Conservation (phyloP, 176 grass and related monocot species). For the Lolium perenne region DNA sequence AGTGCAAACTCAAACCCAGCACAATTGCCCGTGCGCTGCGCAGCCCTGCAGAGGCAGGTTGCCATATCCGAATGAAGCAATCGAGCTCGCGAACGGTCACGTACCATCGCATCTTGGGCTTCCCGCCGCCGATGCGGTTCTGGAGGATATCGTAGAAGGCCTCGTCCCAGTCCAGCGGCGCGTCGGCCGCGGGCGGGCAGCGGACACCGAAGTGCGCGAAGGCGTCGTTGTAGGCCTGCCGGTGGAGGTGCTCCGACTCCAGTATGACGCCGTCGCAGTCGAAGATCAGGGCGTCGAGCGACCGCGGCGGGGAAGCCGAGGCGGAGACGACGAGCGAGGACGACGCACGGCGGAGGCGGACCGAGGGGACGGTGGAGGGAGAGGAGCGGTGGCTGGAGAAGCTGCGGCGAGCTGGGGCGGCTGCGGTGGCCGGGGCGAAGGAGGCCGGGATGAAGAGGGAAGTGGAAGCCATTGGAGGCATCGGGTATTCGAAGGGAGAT, state of each 20-base stretch:
- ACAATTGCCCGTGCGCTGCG: neutral
- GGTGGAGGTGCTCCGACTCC: constrained; percentile 96
- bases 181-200: constrained; percentile 53
- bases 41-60: neutral
- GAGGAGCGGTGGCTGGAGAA: neutral
- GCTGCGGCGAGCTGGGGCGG: neutral
- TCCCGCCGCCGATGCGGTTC: constrained; percentile 91
- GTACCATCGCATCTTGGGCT: constrained; percentile 98
- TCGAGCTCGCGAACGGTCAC: neutral
- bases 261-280: constrained; percentile 97
- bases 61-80: neutral
- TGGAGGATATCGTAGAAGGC: constrained; percentile 89
- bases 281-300: constrained; percentile 85
- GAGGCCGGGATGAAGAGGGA: constrained; percentile 45
- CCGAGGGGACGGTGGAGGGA: constrained; percentile 12
- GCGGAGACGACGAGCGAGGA: constrained; percentile 43
- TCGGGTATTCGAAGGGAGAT: constrained; percentile 23
- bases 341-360: constrained; percentile 29
- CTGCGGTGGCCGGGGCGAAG: neutral
- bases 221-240: constrained; percentile 92
- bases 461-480: constrained; percentile 59
- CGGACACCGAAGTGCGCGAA: constrained; percentile 80
- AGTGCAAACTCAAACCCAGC: neutral
- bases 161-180: constrained; percentile 65
- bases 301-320: constrained; percentile 39